Evolutionary conservation across 75 land plant genomes (phyloP).

Genomic region (Pinus taeda): DNA sequence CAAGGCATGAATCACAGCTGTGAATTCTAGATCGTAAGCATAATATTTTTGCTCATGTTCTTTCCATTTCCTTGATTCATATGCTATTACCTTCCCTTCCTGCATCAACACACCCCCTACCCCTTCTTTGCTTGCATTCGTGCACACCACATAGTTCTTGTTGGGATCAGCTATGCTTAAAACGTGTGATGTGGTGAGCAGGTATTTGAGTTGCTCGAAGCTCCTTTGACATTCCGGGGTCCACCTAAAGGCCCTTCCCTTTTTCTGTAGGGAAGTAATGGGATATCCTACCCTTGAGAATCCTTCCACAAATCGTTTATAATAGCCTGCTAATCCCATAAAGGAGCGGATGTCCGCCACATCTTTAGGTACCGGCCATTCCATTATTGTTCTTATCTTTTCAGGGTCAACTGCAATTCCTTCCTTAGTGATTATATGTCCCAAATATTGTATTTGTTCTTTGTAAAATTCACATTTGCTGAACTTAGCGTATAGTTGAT

Average conservation of each 20-base stretch:
- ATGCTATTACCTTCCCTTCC: background rate
- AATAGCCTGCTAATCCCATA: too few relatives aligned
- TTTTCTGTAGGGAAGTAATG: background rate
- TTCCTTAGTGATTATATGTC: conserved; percentile 1
- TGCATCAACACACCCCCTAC: background rate
- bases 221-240: background rate
- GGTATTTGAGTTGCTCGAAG: background rate
- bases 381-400: background rate
- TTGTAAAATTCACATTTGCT: conserved; percentile 9
- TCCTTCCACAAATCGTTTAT: too few relatives aligned
- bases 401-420: conserved; percentile 9
- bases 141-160: background rate
- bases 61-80: background rate
- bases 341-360: too few relatives aligned
- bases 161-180: background rate
- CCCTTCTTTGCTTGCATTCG: background rate
- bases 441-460: background rate
- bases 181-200: too few relatives aligned
- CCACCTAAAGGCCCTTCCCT: background rate
- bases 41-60: background rate
- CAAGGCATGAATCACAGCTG: background rate
- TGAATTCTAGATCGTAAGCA: background rate
- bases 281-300: conserved; percentile 14
- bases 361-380: background rate
- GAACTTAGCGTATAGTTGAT: conserved; percentile 7